These are phyloP conservation scores for Fusarium sterilihyphosum DNA, from an alignment of 2,329 filamentous ascomycete genomes.

Conservation along the genomic window DNA sequence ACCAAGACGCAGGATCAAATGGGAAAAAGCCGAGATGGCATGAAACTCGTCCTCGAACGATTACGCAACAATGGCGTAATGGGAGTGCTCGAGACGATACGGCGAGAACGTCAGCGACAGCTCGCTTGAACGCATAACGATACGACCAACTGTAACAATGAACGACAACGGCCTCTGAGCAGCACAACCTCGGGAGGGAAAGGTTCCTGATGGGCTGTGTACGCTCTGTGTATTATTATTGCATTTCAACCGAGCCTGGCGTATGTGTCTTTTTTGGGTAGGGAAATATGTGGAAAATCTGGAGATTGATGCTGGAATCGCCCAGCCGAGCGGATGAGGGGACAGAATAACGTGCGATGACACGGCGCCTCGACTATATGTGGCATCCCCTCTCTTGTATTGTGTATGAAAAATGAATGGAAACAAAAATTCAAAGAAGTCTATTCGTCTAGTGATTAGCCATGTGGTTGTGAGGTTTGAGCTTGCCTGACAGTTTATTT, in stretches of 20 bases:
- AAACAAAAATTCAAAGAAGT: conserved; percentile 26
- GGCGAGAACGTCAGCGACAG: conserved; percentile 54
- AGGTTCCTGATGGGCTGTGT: conserved; percentile 20
- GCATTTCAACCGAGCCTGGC: conserved; percentile 49
- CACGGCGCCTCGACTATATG: conserved; percentile 42
- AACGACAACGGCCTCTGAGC: conserved; percentile 35
- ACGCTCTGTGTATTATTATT: conserved; percentile 48
- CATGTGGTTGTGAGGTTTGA: not conserved
- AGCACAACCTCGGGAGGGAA: conserved; percentile 23
- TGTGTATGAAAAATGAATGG: conserved; percentile 38
- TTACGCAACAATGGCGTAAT: conserved; percentile 68
- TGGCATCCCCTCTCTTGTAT: conserved; percentile 55
- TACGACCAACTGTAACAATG: conserved; percentile 40
- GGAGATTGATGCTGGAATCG: conserved; percentile 20
- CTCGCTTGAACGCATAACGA: conserved; percentile 32
- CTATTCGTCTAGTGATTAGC: not conserved
- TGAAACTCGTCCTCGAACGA: conserved; percentile 82
- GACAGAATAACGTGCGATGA: conserved; percentile 37
- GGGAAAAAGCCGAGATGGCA: conserved; percentile 83
- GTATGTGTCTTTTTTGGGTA: conserved; percentile 45
- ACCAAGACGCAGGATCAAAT: conserved; percentile 81
- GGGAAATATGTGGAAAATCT: conserved; percentile 19
- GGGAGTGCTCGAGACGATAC: conserved; percentile 66
- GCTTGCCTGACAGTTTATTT: not conserved
- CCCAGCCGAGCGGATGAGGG: conserved; percentile 13